Conservation (phyloP, 768 basidiomycete species). For the Mycena belliarum region DNA sequence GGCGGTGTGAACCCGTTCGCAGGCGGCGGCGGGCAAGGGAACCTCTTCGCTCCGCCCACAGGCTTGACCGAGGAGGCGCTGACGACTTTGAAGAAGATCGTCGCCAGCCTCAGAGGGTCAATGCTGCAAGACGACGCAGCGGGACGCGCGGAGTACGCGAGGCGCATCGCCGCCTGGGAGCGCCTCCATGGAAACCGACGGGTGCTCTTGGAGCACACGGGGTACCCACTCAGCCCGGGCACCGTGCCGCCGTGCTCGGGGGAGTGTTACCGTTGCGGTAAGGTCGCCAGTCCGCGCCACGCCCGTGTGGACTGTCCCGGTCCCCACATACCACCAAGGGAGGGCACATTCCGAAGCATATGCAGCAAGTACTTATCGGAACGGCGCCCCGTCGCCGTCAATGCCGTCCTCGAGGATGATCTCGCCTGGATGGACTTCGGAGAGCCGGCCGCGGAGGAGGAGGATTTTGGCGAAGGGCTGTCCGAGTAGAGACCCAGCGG, state of each 20-base stretch:
- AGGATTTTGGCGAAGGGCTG: too few relatives aligned
- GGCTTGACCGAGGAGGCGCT: not conserved
- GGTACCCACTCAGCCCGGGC: slow-evolving; percentile 14
- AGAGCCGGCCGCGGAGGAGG: too few relatives aligned
- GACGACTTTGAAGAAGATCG: not conserved
- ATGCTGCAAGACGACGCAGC: not conserved
- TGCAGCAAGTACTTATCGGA: not conserved
- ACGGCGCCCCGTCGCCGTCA: not conserved
- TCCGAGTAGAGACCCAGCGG: too few relatives aligned
- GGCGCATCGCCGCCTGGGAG: not conserved
- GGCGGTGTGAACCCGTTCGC: not conserved
- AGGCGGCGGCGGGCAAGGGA: not conserved
- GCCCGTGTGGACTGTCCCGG: not conserved
- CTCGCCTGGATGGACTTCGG: slow-evolving; percentile 10
- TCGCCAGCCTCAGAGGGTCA: not conserved
- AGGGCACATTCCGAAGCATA: not conserved
- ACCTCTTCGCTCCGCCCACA: not conserved
- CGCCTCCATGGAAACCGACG: not conserved
- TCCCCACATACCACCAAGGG: slow-evolving; percentile 1
- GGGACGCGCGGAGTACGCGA: not conserved
- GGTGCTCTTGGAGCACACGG: not conserved
- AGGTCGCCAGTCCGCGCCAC: not conserved
- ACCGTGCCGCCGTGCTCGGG: not conserved
- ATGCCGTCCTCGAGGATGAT: not conserved
- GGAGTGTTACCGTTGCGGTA: slow-evolving; percentile 18